Percentiles rank a stretch among this genome's conserved stretches.
These are phyloP conservation scores for Anethum foeniculum DNA, from an alignment of 140 eudicot species.

Conservation along the genomic window DNA sequence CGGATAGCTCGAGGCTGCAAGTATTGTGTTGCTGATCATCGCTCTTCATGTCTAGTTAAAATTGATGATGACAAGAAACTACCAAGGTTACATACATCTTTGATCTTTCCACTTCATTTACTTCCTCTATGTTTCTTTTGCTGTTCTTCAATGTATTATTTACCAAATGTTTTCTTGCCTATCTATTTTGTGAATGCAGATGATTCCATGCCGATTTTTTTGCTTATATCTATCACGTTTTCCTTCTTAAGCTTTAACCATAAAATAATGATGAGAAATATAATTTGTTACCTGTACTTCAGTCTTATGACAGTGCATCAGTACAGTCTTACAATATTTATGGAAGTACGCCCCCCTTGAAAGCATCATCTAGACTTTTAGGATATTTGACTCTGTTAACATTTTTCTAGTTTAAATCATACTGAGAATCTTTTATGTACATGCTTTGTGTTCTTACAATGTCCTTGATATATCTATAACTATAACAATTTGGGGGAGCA, in stretches of 20 bases:
- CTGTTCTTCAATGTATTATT: background rate
- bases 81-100: conserved; percentile 34
- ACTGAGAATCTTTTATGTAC: background rate
- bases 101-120: background rate
- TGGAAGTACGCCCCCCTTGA: too few relatives aligned
- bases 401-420: background rate
- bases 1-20: conserved; percentile 95
- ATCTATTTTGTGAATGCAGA: background rate
- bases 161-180: background rate
- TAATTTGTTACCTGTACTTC: background rate
- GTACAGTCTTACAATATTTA: too few relatives aligned
- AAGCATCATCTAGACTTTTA: too few relatives aligned
- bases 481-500: background rate
- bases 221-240: background rate
- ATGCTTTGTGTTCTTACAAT: background rate
- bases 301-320: background rate
- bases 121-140: background rate
- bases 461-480: background rate
- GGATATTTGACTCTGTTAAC: too few relatives aligned
- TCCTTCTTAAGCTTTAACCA: background rate
- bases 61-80: conserved; percentile 55
- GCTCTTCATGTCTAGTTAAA: conserved; percentile 79
- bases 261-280: background rate
- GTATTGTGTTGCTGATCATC: conserved; percentile 72
- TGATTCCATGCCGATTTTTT: too few relatives aligned